These are phyloP conservation scores for Eucalyptus erythrocorys DNA, from an alignment of 345 rosid genomes.

Conservation along the genomic window DNA sequence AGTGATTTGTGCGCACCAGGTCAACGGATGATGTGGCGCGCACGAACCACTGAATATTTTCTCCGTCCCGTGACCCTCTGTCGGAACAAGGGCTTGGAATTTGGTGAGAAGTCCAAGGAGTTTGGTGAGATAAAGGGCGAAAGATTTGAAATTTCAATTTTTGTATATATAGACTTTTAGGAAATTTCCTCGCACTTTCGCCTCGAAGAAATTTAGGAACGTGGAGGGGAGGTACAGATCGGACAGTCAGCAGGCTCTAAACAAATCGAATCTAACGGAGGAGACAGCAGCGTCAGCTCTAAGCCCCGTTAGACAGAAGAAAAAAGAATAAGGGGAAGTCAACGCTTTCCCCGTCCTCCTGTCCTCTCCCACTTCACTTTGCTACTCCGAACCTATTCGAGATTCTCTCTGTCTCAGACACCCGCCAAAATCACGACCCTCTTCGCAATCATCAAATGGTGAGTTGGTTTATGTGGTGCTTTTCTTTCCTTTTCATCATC, in stretches of 20 bases:
- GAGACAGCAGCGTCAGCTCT: conserved; percentile 19
- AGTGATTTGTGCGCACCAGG: no score
- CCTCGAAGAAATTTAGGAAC: background rate
- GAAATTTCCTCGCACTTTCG: no score
- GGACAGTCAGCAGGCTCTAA: conserved; percentile 11
- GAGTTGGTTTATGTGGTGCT: background rate
- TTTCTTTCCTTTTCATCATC: background rate
- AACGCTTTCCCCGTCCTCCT: background rate
- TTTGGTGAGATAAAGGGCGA: background rate
- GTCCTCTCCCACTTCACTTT: background rate
- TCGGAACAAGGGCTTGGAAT: background rate
- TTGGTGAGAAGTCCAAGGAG: no score
- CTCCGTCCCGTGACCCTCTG: no score
- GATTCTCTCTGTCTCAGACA: background rate
- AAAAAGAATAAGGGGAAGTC: no score
- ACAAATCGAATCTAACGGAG: conserved; percentile 26
- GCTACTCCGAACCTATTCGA: background rate
- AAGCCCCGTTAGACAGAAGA: conserved; percentile 15
- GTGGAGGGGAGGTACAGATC: background rate
- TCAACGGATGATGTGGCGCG: no score
- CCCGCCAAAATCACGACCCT: background rate
- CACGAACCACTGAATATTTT: no score
- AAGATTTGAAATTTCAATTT: no score
- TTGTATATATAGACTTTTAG: no score
- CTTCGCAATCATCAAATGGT: background rate